phyloP scores from a whole-genome alignment of 2,329 filamentous ascomycete genomes.

The Samsoniella hepiali region DNA sequence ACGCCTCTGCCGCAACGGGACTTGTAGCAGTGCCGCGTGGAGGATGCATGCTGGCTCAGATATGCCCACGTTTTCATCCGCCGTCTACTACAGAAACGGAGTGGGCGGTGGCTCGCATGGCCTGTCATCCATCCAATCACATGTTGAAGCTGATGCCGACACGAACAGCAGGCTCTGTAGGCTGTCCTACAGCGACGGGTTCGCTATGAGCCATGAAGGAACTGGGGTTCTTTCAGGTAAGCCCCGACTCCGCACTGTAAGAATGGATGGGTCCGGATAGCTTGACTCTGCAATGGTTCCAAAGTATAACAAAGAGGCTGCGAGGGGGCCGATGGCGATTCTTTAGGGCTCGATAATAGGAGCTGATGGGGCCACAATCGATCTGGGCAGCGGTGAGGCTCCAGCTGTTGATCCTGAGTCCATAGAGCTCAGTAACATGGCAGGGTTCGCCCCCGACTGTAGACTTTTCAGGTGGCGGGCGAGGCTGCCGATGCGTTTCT shows the following conservation, averaged over 20 bases:
- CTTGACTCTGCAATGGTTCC: background rate
- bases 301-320: background rate
- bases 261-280: background rate
- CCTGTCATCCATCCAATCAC: no score
- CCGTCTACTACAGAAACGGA: background rate
- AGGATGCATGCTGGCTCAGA: background rate
- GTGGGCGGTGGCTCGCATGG: no score
- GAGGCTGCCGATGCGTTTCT: background rate
- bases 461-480: background rate
- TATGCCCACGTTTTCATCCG: background rate
- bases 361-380: constrained; percentile 14
- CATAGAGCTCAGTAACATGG: background rate
- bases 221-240: background rate
- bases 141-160: no score
- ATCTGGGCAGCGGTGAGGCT: background rate
- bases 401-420: background rate
- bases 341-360: constrained; percentile 5
- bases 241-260: background rate
- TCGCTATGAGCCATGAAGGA: no score
- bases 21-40: background rate
- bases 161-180: background rate
- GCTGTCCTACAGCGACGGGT: no score
- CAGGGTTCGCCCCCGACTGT: background rate
- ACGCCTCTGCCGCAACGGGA: background rate
- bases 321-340: background rate